Conservation (phyloP, 768 basidiomycete species). For the Clitopilus passeckerianus region DNA sequence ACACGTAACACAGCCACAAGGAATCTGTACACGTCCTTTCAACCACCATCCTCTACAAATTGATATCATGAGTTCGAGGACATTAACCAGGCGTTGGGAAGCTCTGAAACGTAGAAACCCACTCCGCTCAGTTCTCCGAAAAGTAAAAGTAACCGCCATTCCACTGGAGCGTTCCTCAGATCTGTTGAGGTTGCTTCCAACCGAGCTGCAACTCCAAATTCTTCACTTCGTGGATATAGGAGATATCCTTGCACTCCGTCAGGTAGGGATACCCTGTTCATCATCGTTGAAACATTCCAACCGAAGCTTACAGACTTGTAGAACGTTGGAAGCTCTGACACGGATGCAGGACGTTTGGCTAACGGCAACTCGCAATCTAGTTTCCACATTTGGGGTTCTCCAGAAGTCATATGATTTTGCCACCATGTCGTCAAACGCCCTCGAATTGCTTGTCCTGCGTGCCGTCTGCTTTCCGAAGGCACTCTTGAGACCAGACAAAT, state of each 20-base stretch:
- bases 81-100: too few relatives aligned
- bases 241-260: neutral
- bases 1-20: too few relatives aligned
- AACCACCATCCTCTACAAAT: too few relatives aligned
- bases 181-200: neutral
- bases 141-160: too few relatives aligned
- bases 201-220: neutral
- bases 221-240: neutral
- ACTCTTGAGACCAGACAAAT: neutral
- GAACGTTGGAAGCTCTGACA: neutral
- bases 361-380: neutral
- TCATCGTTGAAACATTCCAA: neutral
- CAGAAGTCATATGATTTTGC: too few relatives aligned
- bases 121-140: too few relatives aligned
- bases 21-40: too few relatives aligned
- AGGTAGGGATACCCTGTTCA: neutral
- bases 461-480: neutral
- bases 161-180: too few relatives aligned
- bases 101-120: too few relatives aligned
- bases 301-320: neutral
- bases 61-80: too few relatives aligned
- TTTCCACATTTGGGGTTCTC: too few relatives aligned
- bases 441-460: neutral
- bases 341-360: neutral
- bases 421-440: neutral